Evolutionary conservation across 2,329 filamentous ascomycete genomes (phyloP), one percentile per base, ranked within the genome.

Genomic region (Fusarium nodosum): DNA sequence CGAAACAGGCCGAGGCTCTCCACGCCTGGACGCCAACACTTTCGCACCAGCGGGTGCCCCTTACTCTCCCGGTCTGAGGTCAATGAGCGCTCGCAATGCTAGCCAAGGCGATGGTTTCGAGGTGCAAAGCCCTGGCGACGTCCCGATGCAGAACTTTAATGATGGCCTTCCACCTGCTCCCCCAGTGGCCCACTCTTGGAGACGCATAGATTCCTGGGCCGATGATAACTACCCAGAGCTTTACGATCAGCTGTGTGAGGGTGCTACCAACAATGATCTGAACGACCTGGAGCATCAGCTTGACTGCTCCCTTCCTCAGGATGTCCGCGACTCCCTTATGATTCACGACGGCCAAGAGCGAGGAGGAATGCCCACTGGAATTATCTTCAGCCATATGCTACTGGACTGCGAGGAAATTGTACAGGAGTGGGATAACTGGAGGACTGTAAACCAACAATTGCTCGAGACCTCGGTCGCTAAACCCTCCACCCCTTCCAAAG

Each of bases 351-450:
- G 96, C n/a, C 96, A 99, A 80, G 96, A 99, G 82, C 91, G 96
- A 69, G 93, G 94, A 66, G 96, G 96, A 68, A 86, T 87, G 60
- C 96, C 96, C 1, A 97, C 95, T 0, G 96, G 96, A 68, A 91
- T 98, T 72, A 88, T 99, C 65, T 98, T 99, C 75, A 88, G 94
- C 64, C 91, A 89, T 78, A 99, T 99, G 96, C 83, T 99, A 68
- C 88, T 99, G 60, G 96, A 99, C 79, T 98, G 96, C 77, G 96
- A 99, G 80, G 96, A 99, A 78, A 97, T 99, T 73, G 91, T 97
- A 24, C 94, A 97, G 79, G 96, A 99, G 79, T 98, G 95, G 93
- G 91, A 93, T 75, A 97, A 97, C 77, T 99, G 96, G 96, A 90
- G 93, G 74, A 90, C 88, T 68, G 96, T 99, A 67, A 97, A 97